Evolutionary conservation across 495 filamentous ascomycete species (phyloP), one percentile per base, ranked within the genome.

Genomic region (Cudoniella acicularis): DNA sequence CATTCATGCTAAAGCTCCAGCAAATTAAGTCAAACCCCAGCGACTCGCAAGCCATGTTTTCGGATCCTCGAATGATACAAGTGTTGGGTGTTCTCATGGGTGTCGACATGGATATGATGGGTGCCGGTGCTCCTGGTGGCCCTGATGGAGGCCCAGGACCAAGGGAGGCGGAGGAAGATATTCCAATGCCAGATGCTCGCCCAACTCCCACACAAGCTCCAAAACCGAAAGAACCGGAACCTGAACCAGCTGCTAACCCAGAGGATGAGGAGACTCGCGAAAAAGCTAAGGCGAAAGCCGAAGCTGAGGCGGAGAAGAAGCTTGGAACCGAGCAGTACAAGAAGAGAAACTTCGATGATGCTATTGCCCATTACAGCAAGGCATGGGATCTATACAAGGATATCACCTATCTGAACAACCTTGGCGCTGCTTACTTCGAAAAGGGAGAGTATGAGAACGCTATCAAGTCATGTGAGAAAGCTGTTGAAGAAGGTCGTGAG

Each of bases 321-420:
- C 78, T 96, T 49, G 94, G 94, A 56, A 99, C 92, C 23, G 90
- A 96, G 63, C 86, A 86, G 68, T 99, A 99, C 79, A 99, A 98
- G 85, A 96, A 97, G 83, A 84, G 91, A 64, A 84, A 96, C 67
- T 94, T 98, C 57, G 95, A 97, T 64, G 83, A 86, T 66, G 94
- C 94, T 45, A 96, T 98, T 66, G 85, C 90, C 71, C 92, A 99
- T 77, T 99, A 99, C 77, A 81, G 76, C 67, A 96, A 95, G 70
- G 94, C 94, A 1, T 99, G 95, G 95, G 89, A 92, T 49, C 62
- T 93, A 48, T 77, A 92, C 83, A 92, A 96, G 79, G 94, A 99
- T 63, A 92, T 98, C 67, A 94, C 92, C 13, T 99, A 98, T 72
- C 78, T 98, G 61, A 98, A 96, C 77, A 99, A 99, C 74, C 80